These are phyloP conservation scores for Mucor circinelloides DNA, from an alignment of 371 early-diverging fungal species.

Conservation along the genomic window DNA sequence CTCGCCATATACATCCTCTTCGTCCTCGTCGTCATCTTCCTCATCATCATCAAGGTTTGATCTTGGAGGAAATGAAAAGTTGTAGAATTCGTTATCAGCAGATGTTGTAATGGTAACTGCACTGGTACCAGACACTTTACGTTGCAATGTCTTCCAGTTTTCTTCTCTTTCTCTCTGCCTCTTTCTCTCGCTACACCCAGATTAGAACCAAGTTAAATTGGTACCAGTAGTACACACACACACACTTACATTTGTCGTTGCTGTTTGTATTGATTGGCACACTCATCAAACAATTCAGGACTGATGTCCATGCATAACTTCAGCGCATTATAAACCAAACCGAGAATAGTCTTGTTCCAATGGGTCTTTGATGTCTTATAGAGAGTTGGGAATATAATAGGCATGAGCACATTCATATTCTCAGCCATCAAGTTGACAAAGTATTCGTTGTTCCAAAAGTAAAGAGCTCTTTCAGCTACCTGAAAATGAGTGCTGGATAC, in stretches of 20 bases:
- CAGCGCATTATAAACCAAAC: slow-evolving; percentile 91
- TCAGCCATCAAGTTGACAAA: slow-evolving; percentile 91
- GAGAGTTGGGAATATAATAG: slow-evolving; percentile 90
- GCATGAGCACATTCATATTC: slow-evolving; percentile 86
- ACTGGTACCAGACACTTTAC: slow-evolving; percentile 52
- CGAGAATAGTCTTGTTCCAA: slow-evolving; percentile 97
- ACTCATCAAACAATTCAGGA: slow-evolving; percentile 92
- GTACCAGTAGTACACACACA: neutral
- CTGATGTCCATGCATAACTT: slow-evolving; percentile 95
- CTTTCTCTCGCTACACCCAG: slow-evolving; percentile 71
- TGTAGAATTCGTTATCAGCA: slow-evolving; percentile 13
- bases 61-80: slow-evolving; percentile 36
- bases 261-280: slow-evolving; percentile 83
- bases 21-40: slow-evolving; percentile 8
- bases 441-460: slow-evolving; percentile 97
- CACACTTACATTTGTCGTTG: slow-evolving; percentile 76
- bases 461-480: slow-evolving; percentile 94
- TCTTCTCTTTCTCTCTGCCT: slow-evolving; percentile 86
- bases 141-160: slow-evolving; percentile 79
- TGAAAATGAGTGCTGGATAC: slow-evolving; percentile 97
- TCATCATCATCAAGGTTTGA: slow-evolving; percentile 20
- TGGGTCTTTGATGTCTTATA: slow-evolving; percentile 93
- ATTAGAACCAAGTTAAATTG: neutral
- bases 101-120: slow-evolving; percentile 24
- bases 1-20: slow-evolving; percentile 20